A percentile compares a stretch with the other conserved stretches of the same genome.
These are phyloP conservation scores for Pseudopyricularia javanii DNA, from an alignment of 2,329 filamentous ascomycete species.

Conservation along the genomic window DNA sequence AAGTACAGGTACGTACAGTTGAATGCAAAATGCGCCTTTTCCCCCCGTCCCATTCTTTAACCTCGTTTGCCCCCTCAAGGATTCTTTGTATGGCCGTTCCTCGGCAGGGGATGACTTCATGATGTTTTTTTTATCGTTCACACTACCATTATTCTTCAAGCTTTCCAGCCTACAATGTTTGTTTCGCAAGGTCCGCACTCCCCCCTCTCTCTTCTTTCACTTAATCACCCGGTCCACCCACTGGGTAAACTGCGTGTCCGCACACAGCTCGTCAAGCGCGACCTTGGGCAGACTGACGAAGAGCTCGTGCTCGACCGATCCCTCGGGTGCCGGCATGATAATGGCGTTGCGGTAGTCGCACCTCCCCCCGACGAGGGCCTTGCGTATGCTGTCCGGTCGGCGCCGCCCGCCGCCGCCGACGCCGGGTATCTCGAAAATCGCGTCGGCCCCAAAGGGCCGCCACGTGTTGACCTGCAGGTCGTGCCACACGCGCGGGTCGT, in stretches of 20 bases:
- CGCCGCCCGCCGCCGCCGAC: background rate
- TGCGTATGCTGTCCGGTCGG: conserved; percentile 17
- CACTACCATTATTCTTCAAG: no score
- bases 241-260: conserved; percentile 13
- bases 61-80: no score
- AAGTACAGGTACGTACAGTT: no score
- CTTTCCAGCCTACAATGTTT: no score
- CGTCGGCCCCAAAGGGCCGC: conserved; percentile 28
- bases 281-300: conserved; percentile 16
- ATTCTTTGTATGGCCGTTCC: no score
- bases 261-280: conserved; percentile 16
- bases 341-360: conserved; percentile 15
- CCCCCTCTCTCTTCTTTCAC: conserved; percentile 2
- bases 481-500: conserved; percentile 25
- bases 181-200: no score
- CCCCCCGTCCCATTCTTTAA: no score
- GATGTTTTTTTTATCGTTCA: no score
- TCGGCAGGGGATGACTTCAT: no score
- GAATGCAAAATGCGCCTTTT: no score
- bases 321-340: conserved; percentile 16
- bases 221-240: conserved; percentile 14
- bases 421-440: conserved; percentile 20
- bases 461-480: conserved; percentile 31
- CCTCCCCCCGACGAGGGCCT: conserved; percentile 14
- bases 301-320: conserved; percentile 14